Percentiles rank a stretch among this genome's conserved stretches.
Conservation (phyloP, 2,329 filamentous ascomycete species). For the Monosporascus sp. region DNA sequence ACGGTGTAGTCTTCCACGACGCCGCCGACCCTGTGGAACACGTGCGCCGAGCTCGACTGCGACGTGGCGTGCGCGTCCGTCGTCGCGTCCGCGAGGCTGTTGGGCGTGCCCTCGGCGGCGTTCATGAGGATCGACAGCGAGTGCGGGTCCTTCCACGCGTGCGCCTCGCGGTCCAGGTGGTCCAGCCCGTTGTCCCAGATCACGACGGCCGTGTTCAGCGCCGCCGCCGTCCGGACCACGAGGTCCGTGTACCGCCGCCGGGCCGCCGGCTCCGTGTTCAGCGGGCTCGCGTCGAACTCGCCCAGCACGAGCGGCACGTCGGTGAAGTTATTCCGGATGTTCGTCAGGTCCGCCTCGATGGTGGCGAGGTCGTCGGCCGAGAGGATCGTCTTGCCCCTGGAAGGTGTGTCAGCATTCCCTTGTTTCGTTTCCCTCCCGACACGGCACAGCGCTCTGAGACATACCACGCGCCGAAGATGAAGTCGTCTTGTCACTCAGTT, state of each 20-base stretch:
- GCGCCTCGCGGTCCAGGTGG: constrained; percentile 44
- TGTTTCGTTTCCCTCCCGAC: not conserved
- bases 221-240: constrained; percentile 41
- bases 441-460: not conserved
- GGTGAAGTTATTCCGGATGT: constrained; percentile 49
- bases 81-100: constrained; percentile 48
- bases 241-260: constrained; percentile 55
- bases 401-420: not conserved
- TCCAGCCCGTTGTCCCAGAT: constrained; percentile 58
- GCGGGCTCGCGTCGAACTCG: constrained; percentile 49
- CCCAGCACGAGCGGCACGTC: constrained; percentile 51
- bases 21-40: constrained; percentile 48
- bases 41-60: constrained; percentile 47
- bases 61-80: constrained; percentile 38
- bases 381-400: constrained; percentile 53
- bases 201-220: constrained; percentile 45
- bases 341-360: constrained; percentile 43
- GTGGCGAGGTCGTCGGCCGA: constrained; percentile 46
- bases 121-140: constrained; percentile 42
- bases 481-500: constrained; percentile 29
- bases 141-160: constrained; percentile 45
- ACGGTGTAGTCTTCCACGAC: constrained; percentile 37
- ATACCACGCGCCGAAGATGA: constrained; percentile 39
- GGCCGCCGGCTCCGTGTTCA: constrained; percentile 47
- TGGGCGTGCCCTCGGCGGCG: constrained; percentile 36